Conservation (phyloP, 2,329 filamentous ascomycete species). For the Pestalotiopsis sp. region DNA sequence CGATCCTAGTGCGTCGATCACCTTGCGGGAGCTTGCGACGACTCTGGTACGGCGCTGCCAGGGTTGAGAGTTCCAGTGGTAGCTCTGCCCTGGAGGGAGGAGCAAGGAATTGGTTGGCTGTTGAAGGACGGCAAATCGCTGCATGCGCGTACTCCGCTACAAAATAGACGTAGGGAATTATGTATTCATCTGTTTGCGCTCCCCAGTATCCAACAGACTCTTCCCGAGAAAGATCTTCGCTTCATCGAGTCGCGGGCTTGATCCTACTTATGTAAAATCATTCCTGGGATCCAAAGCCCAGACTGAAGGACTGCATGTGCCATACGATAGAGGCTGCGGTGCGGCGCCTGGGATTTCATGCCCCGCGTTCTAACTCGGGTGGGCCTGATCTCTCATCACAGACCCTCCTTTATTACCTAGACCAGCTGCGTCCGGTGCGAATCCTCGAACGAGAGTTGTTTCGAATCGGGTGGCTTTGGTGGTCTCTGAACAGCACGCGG, state of each 20-base stretch:
- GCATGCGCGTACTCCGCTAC: background rate
- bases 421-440: background rate
- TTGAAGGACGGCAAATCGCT: background rate
- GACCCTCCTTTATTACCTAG: background rate
- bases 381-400: background rate
- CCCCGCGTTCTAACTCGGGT: background rate
- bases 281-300: background rate
- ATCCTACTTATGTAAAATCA: background rate
- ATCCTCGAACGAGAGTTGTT: background rate
- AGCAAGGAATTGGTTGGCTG: background rate
- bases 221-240: background rate
- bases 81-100: background rate
- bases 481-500: background rate
- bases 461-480: background rate
- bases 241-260: background rate
- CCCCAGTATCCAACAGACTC: background rate
- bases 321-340: background rate
- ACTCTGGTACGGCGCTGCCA: background rate
- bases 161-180: too few relatives aligned
- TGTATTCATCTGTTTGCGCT: background rate
- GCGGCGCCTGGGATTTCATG: background rate
- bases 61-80: background rate
- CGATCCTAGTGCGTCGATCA: conserved; percentile 9
- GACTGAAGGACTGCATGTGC: background rate
- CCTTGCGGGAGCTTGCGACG: conserved; percentile 3